Conservation (phyloP, 345 rosid species). For the Citrus trifoliata region DNA sequence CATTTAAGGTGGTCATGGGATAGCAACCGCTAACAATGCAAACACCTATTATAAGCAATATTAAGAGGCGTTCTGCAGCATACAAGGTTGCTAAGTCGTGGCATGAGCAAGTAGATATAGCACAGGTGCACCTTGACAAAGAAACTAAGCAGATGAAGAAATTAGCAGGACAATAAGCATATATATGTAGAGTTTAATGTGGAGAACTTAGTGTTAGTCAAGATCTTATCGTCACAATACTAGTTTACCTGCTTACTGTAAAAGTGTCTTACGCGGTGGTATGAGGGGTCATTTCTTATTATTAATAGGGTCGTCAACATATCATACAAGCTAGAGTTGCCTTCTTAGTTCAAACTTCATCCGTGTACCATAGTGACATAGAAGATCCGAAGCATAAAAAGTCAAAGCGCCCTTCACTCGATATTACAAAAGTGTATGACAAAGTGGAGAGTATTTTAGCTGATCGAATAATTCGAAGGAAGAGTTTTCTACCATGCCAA, state of each 20-base stretch:
- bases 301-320: not conserved
- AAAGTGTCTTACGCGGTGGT: rapidly evolving
- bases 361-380: too few species aligned
- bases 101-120: not conserved
- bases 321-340: not conserved
- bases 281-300: not conserved
- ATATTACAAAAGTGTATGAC: rapidly evolving
- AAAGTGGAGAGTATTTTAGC: too few species aligned
- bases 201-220: not conserved
- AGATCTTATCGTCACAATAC: not conserved
- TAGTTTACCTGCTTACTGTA: rapidly evolving
- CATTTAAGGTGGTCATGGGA: not conserved
- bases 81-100: not conserved
- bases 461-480: rapidly evolving
- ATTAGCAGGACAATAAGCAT: not conserved
- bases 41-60: rapidly evolving
- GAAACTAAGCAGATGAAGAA: too few species aligned
- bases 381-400: rapidly evolving
- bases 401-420: too few species aligned
- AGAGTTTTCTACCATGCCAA: too few species aligned
- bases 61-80: rapidly evolving
- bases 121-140: rapidly evolving
- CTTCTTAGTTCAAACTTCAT: too few species aligned
- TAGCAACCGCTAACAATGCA: rapidly evolving
- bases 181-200: too few species aligned